phyloP scores from a whole-genome alignment of 805 yeast genomes.

The Cyberlindnera japonica region DNA sequence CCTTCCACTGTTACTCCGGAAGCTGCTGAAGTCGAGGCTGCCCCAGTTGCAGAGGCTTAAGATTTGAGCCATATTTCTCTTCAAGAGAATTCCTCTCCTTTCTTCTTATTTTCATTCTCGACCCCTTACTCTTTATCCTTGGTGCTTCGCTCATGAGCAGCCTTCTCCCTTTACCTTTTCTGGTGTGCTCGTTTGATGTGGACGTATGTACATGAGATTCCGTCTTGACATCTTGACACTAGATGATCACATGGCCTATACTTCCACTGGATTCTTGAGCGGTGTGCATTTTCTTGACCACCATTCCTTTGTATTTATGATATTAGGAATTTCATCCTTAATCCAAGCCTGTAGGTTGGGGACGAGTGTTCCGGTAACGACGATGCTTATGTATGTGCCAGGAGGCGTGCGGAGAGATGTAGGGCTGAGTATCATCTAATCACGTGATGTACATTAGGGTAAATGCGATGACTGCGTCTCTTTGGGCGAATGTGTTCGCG shows the following conservation, averaged over 20 bases:
- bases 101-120: not conserved
- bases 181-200: not conserved
- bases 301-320: too few relatives aligned
- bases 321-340: too few relatives aligned
- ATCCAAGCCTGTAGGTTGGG: too few relatives aligned
- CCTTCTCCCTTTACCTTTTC: not conserved
- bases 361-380: too few relatives aligned
- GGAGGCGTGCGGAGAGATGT: too few relatives aligned
- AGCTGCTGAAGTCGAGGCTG: not conserved
- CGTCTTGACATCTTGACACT: constrained; percentile 4
- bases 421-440: not conserved
- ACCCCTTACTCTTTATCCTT: too few relatives aligned
- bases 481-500: not conserved
- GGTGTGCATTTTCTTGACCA: not conserved
- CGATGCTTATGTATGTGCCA: too few relatives aligned
- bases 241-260: too few relatives aligned
- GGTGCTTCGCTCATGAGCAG: not conserved
- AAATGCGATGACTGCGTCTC: not conserved
- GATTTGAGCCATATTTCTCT: not conserved
- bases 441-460: constrained; percentile 5
- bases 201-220: not conserved
- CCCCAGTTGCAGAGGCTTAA: not conserved
- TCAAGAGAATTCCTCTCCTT: not conserved
- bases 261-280: not conserved
- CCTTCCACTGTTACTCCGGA: not conserved